Conservation (phyloP, 768 basidiomycete species). For the Nidularia sp. region DNA sequence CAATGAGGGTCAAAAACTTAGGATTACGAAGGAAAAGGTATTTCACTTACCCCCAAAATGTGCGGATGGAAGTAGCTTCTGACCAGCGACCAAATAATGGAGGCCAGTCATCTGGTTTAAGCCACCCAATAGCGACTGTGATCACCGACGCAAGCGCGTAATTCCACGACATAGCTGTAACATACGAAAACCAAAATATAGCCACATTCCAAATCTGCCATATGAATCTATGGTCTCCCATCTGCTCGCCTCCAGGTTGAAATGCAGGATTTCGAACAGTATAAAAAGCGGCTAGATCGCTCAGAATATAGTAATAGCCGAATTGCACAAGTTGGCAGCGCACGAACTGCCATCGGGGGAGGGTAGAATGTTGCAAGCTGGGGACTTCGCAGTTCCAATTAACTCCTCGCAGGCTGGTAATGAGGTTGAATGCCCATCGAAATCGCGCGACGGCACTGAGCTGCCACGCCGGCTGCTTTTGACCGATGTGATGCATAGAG, state of each 20-base stretch:
- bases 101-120: slow-evolving; percentile 20
- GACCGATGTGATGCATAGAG: slow-evolving; percentile 1
- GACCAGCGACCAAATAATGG: slow-evolving; percentile 17
- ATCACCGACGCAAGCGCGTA: slow-evolving; percentile 1
- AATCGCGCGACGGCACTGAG: slow-evolving; percentile 2
- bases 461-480: background rate
- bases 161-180: background rate
- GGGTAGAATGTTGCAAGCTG: slow-evolving; percentile 1
- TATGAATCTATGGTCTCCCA: slow-evolving; percentile 1
- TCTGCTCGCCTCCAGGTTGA: background rate
- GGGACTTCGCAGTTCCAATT: slow-evolving; percentile 8
- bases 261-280: background rate
- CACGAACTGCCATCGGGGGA: slow-evolving; percentile 1
- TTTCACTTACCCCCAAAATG: slow-evolving; percentile 27
- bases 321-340: background rate
- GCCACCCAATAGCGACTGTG: slow-evolving; percentile 7
- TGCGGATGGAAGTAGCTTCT: slow-evolving; percentile 24
- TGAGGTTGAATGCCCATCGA: slow-evolving; percentile 2
- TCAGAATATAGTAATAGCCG: background rate
- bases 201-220: slow-evolving; percentile 6
- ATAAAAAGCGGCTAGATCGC: background rate
- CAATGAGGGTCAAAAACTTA: background rate
- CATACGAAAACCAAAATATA: slow-evolving; percentile 1
- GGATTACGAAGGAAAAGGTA: background rate
- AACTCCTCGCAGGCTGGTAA: slow-evolving; percentile 4